A percentile compares a stretch with the other conserved stretches of the same genome.
Evolutionary conservation across 345 rosid species (phyloP).

Genomic region (Aquilaria sinensis): DNA sequence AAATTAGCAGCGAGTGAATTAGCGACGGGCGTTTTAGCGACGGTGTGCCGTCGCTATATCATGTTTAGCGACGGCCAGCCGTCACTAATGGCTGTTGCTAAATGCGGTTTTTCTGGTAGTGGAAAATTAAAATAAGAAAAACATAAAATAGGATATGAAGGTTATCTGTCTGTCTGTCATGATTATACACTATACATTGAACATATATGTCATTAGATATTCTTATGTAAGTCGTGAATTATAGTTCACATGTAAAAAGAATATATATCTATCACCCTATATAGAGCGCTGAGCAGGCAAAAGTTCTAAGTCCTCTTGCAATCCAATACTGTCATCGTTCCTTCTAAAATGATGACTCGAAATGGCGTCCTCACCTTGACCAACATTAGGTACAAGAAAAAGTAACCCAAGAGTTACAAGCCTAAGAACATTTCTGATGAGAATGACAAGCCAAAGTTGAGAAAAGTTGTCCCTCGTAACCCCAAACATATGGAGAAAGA

Average conservation of each 20-base stretch:
- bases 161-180: too few relatives aligned
- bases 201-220: too few relatives aligned
- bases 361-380: constrained; percentile 38
- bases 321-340: constrained; percentile 1
- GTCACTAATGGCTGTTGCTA: too few relatives aligned
- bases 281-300: constrained; percentile 3
- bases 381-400: constrained; percentile 57
- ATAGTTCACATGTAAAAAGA: background rate
- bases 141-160: too few relatives aligned
- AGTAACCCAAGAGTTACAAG: constrained; percentile 51
- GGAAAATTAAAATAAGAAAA: too few relatives aligned
- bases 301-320: constrained; percentile 36
- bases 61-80: too few relatives aligned
- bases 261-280: constrained; percentile 1
- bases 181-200: too few relatives aligned
- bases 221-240: too few relatives aligned
- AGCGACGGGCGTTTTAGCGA: too few relatives aligned
- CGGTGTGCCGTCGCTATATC: too few relatives aligned
- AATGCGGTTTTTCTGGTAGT: too few relatives aligned
- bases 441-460: constrained; percentile 58
- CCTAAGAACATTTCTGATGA: constrained; percentile 53
- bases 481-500: constrained; percentile 45
- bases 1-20: too few relatives aligned
- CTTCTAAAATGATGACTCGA: constrained; percentile 26
- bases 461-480: constrained; percentile 58